A percentile compares a stretch with the other conserved stretches of the same genome.
These are phyloP conservation scores for Coelastrella sp. DNA, from an alignment of 139 green algal genomes.

Conservation along the genomic window DNA sequence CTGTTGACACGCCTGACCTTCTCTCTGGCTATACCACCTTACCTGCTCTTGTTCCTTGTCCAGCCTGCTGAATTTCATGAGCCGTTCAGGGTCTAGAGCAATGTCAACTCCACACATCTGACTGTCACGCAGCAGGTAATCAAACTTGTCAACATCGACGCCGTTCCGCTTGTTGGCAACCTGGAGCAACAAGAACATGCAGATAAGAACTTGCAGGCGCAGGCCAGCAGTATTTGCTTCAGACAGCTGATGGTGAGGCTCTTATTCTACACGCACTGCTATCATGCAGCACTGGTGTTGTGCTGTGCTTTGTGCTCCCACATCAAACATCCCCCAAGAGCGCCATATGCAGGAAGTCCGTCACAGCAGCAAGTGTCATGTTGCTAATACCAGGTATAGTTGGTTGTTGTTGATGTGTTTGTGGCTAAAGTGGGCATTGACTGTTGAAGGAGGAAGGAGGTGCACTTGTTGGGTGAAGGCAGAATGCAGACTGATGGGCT, in stretches of 20 bases:
- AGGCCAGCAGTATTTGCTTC: no score
- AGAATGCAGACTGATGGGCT: not conserved
- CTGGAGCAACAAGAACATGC: not conserved
- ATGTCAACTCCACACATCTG: conserved; percentile 47
- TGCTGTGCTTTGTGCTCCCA: no score
- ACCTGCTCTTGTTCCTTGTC: conserved; percentile 23
- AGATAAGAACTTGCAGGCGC: not conserved
- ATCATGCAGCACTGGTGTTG: not conserved
- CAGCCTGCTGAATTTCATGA: conserved; percentile 76
- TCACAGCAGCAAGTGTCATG: not conserved
- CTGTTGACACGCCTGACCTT: not conserved
- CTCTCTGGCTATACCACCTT: not conserved
- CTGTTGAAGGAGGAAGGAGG: not conserved
- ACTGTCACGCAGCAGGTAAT: conserved; percentile 69
- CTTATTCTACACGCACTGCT: no score
- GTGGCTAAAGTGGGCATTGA: not conserved
- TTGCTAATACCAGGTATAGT: not conserved
- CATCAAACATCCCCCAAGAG: not conserved
- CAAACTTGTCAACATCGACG: conserved; percentile 77
- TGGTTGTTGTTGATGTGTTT: not conserved
- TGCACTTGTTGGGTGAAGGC: not conserved
- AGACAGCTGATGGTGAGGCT: no score
- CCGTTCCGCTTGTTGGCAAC: conserved; percentile 67
- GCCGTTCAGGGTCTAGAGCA: conserved; percentile 66
- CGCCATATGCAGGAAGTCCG: not conserved